Percentiles rank a stretch among this genome's conserved stretches.
Conservation (phyloP, 2,329 filamentous ascomycete genomes). For the Mycosphaerella arachidis region DNA sequence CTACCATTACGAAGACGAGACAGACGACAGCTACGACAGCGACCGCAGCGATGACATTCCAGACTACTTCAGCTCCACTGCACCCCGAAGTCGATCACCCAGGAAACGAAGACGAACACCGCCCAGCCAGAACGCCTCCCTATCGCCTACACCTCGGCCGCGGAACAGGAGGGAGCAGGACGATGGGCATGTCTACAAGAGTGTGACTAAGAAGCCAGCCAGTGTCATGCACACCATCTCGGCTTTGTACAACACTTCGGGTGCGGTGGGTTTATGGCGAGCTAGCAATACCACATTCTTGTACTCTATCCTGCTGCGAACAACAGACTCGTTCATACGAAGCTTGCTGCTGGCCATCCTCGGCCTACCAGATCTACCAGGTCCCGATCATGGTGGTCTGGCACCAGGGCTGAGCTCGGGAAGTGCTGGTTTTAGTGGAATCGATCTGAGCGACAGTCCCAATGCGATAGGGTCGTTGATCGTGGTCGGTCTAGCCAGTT, state of each 20-base stretch:
- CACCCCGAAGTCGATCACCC: conserved; percentile 50
- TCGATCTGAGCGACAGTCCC: conserved; percentile 76
- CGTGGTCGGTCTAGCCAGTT: conserved; percentile 63
- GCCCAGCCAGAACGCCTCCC: conserved; percentile 23
- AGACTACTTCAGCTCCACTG: conserved; percentile 75
- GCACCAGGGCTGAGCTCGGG: conserved; percentile 49
- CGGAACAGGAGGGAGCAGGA: conserved; percentile 23
- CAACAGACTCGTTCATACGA: conserved; percentile 86
- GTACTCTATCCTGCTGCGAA: conserved; percentile 78
- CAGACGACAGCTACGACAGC: conserved; percentile 18
- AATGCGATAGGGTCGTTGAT: conserved; percentile 77
- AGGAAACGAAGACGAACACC: conserved; percentile 34
- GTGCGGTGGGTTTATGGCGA: conserved; percentile 91
- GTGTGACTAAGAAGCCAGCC: conserved; percentile 68
- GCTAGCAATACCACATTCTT: conserved; percentile 87
- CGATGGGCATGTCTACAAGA: conserved; percentile 46
- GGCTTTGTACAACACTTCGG: conserved; percentile 84
- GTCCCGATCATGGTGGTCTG: conserved; percentile 68
- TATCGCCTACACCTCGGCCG: conserved; percentile 28
- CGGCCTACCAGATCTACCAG: conserved; percentile 78
- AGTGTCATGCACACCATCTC: conserved; percentile 82
- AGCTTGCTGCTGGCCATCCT: conserved; percentile 86
- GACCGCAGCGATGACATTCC: conserved; percentile 53
- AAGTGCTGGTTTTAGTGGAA: conserved; percentile 46
- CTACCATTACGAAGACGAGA: conserved; percentile 22